phyloP scores from a whole-genome alignment of 2,329 filamentous ascomycete species.

The Cordyceps pruinosa region DNA sequence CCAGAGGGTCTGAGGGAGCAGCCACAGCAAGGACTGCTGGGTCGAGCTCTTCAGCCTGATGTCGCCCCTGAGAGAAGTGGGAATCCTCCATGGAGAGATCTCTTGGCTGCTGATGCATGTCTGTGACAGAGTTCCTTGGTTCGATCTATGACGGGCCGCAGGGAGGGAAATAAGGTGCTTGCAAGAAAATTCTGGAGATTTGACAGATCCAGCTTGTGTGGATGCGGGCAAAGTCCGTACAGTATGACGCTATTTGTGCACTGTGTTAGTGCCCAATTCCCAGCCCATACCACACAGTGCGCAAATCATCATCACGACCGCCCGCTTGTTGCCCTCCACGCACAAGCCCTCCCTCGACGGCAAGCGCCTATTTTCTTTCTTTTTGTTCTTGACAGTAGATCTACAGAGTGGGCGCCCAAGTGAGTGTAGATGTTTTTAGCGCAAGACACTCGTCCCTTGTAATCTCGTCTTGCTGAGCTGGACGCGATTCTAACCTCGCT shows the following conservation, averaged over 20 bases:
- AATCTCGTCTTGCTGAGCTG: background rate
- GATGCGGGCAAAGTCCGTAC: constrained; percentile 8
- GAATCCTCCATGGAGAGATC: constrained; percentile 8
- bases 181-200: constrained; percentile 6
- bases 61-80: constrained; percentile 7
- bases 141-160: constrained; percentile 5
- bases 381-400: constrained; percentile 4
- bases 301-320: background rate
- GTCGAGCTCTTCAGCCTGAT: background rate
- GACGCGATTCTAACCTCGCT: background rate
- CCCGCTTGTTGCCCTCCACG: constrained; percentile 10
- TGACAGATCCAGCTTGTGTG: constrained; percentile 6
- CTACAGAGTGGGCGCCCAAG: background rate
- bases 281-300: background rate
- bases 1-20: constrained; percentile 21
- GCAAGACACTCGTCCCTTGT: constrained; percentile 9
- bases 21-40: background rate
- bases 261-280: background rate
- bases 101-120: constrained; percentile 10
- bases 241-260: background rate
- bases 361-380: background rate
- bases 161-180: constrained; percentile 4
- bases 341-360: background rate
- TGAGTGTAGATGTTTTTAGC: background rate
- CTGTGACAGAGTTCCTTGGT: background rate